A percentile compares a stretch with the other conserved stretches of the same genome.
These are phyloP conservation scores for Ceratocystis lukuohia DNA, from an alignment of 2,329 filamentous ascomycete genomes.

Conservation along the genomic window DNA sequence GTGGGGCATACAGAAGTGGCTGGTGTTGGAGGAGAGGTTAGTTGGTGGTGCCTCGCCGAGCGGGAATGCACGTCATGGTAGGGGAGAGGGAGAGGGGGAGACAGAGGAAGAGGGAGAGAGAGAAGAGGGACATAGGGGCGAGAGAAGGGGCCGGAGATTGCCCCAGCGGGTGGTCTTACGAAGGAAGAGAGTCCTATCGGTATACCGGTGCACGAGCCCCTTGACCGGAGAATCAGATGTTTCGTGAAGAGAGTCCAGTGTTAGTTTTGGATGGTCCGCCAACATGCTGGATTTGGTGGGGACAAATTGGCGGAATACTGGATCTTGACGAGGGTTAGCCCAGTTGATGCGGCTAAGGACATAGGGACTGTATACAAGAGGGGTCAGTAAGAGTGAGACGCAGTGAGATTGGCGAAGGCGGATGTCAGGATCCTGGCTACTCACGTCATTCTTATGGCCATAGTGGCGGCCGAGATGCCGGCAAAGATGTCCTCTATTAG, in stretches of 20 bases:
- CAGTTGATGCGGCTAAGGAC: constrained; percentile 46
- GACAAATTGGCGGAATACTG: constrained; percentile 47
- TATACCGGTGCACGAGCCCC: constrained; percentile 50
- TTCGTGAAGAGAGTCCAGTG: constrained; percentile 47
- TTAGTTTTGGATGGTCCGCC: constrained; percentile 41
- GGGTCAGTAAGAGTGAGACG: neutral
- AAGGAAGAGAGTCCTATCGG: constrained; percentile 48
- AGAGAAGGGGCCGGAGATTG: no score
- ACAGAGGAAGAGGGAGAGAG: no score
- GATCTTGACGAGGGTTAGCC: constrained; percentile 44
- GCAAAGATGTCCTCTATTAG: constrained; percentile 41
- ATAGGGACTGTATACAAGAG: constrained; percentile 33
- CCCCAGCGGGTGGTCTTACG: constrained; percentile 29
- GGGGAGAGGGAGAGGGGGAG: no score
- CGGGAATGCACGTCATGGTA: neutral
- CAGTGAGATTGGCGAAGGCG: neutral
- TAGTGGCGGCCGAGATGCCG: constrained; percentile 41
- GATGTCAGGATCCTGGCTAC: constrained; percentile 18
- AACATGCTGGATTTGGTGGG: constrained; percentile 40
- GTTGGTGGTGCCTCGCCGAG: neutral
- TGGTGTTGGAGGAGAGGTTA: constrained; percentile 22
- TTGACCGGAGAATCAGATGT: constrained; percentile 40
- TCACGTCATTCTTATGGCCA: constrained; percentile 46
- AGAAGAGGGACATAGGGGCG: no score
- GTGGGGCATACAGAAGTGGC: constrained; percentile 48